Base-by-base conservation (phyloP, 1,139 yeast species). In the Chernovozyma sophiae-reginae region DNA sequence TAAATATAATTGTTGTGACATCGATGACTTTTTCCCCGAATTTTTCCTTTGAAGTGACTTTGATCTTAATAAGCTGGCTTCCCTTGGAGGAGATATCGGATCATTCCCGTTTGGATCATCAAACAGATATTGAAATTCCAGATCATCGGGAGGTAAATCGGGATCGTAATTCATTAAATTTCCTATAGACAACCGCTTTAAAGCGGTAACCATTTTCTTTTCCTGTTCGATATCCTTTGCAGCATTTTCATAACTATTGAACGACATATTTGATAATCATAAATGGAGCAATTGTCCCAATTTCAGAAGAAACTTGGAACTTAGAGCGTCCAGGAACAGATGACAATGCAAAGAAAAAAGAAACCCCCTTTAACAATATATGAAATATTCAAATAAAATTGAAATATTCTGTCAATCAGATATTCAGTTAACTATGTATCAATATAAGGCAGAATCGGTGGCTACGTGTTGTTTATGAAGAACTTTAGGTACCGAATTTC, bases 181-280 rank as follows among this genome's bases (percentile, higher is more conserved):
- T 12, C 81, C 81, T 13, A 77, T 73, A 6, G 79, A 72, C 18
- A 76, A 58, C 39, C 82, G 60, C 51, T 77, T 77, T 43, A 77
- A 60, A 12, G 80, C 79, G 25, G 78, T 74, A 47, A 77, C 81
- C 64, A 74, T 72, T 55, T 72, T 72, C 56, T 75, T 72, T 49
- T 77, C 81, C 49, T 72, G 77, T 49, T 76, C 79, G 35, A 71
- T 62, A 40, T 68, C 74, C 47, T 65, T 68, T 29, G 72, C 75
- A 11, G 77, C 77, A 31, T 66, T 58, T 47, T 62, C 70, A 47
- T 61, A 63, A 46, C 42, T 44, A 24, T 31, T 31, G 23, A 20
- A 20, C 6, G 23, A 20, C 23, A 20, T 20, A 20, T 20, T 20
- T 10, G 33, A 15, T 13, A 10, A 31, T 26, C 36, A 33, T 33